A percentile compares a stretch with the other conserved stretches of the same genome.
These are phyloP conservation scores for Coemansia sp. DNA, from an alignment of 192 early-diverging fungal genomes.

Conservation along the genomic window DNA sequence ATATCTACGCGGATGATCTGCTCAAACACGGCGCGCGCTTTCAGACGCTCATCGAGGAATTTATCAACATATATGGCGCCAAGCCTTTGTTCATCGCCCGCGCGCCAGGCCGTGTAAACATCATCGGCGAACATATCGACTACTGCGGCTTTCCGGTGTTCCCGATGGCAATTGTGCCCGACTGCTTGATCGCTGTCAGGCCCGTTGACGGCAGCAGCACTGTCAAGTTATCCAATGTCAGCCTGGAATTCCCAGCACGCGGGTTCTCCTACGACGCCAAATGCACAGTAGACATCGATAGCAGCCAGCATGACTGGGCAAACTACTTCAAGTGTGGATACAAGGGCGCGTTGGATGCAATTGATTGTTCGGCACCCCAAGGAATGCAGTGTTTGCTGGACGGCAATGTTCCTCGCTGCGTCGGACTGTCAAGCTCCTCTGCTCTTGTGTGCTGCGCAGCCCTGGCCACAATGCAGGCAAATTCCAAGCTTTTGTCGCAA, in stretches of 20 bases:
- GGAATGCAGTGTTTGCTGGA: constrained; percentile 71
- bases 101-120: constrained; percentile 89
- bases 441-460: constrained; percentile 81
- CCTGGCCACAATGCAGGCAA: constrained; percentile 56
- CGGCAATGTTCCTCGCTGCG: constrained; percentile 78
- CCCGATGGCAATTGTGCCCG: constrained; percentile 88
- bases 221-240: constrained; percentile 18
- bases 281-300: constrained; percentile 62
- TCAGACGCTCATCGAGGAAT: constrained; percentile 45
- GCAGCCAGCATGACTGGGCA: constrained; percentile 66
- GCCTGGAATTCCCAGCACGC: constrained; percentile 8
- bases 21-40: constrained; percentile 23
- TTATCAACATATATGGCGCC: constrained; percentile 56
- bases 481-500: constrained; percentile 14
- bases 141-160: constrained; percentile 92
- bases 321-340: constrained; percentile 92
- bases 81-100: constrained; percentile 75
- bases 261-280: constrained; percentile 15
- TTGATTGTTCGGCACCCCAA: constrained; percentile 8
- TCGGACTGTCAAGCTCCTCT: constrained; percentile 82
- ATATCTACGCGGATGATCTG: constrained; percentile 13
- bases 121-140: constrained; percentile 98
- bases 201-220: constrained; percentile 7
- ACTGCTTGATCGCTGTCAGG: constrained; percentile 27
- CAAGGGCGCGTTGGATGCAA: constrained; percentile 43